Conservation (phyloP, 306 rosid genomes). For the Inga leiocalycina region DNA sequence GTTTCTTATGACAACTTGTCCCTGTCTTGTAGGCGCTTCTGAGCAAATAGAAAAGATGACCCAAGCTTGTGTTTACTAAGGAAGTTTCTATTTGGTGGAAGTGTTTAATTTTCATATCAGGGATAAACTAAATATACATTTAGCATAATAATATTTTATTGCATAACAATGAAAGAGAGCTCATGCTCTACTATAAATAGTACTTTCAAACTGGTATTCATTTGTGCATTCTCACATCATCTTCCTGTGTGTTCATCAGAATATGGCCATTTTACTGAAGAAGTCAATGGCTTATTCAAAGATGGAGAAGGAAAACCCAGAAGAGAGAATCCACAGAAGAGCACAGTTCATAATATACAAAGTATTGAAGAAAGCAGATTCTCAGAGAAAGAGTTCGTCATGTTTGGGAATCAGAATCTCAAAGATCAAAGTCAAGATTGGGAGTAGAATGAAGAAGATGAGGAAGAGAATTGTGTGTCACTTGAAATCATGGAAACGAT, state of each 20-base stretch:
- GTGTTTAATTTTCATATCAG: background rate
- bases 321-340: slow-evolving; percentile 57
- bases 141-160: background rate
- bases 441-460: slow-evolving; percentile 65
- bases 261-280: background rate
- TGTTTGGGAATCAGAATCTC: slow-evolving; percentile 64
- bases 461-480: slow-evolving; percentile 58
- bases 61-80: background rate
- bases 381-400: slow-evolving; percentile 39
- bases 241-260: slow-evolving; percentile 1
- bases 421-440: slow-evolving; percentile 74
- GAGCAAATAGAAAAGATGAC: background rate
- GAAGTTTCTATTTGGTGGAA: background rate
- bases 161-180: background rate
- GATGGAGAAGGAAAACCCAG: slow-evolving; percentile 81
- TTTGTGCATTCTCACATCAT: background rate
- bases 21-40: background rate
- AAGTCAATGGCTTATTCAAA: slow-evolving; percentile 49
- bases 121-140: too few species aligned
- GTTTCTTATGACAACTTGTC: background rate
- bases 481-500: slow-evolving; percentile 55
- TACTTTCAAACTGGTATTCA: slow-evolving; percentile 18
- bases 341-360: slow-evolving; percentile 89
- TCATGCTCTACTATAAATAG: slow-evolving; percentile 39
- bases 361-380: slow-evolving; percentile 58